Conservation (phyloP, 768 basidiomycete species). For the Boletus coccyginus region DNA sequence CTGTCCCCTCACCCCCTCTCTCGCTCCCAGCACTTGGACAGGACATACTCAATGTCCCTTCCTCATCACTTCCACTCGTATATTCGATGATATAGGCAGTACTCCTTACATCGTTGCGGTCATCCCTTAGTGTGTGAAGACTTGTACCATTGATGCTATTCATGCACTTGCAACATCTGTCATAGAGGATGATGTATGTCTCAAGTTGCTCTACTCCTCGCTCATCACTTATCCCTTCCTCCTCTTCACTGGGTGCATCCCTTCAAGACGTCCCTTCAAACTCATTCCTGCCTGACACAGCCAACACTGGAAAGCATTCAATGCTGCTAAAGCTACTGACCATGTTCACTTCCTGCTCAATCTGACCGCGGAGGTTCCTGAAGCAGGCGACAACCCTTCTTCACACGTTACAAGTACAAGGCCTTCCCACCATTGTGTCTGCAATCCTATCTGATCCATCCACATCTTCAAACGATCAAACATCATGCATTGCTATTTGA, state of each 20-base stretch:
- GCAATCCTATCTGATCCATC: constrained; percentile 57
- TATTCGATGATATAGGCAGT: constrained; percentile 76
- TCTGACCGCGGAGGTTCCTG: constrained; percentile 74
- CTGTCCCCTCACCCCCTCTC: too few relatives aligned
- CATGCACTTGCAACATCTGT: constrained; percentile 57
- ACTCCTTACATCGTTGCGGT: constrained; percentile 86
- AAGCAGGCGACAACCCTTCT: constrained; percentile 86
- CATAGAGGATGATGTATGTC: constrained; percentile 68
- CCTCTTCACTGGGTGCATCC: constrained; percentile 56
- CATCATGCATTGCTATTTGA: constrained; percentile 68
- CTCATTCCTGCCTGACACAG: constrained; percentile 76
- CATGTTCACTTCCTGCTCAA: constrained; percentile 88
- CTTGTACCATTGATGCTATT: constrained; percentile 51
- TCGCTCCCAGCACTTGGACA: constrained; percentile 23
- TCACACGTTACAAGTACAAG: constrained; percentile 85
- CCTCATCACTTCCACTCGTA: constrained; percentile 65
- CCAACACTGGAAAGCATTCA: constrained; percentile 72
- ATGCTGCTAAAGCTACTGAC: constrained; percentile 85
- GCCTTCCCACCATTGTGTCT: constrained; percentile 80
- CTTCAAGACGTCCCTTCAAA: constrained; percentile 89
- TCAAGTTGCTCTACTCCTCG: not conserved
- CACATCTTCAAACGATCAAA: constrained; percentile 49
- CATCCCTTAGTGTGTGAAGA: constrained; percentile 63
- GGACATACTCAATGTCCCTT: constrained; percentile 64
- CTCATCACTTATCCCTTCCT: not conserved